Evolutionary conservation across 331 rosid genomes (phyloP), one percentile per base, ranked within the genome.

Genomic region (Acacia concinna): DNA sequence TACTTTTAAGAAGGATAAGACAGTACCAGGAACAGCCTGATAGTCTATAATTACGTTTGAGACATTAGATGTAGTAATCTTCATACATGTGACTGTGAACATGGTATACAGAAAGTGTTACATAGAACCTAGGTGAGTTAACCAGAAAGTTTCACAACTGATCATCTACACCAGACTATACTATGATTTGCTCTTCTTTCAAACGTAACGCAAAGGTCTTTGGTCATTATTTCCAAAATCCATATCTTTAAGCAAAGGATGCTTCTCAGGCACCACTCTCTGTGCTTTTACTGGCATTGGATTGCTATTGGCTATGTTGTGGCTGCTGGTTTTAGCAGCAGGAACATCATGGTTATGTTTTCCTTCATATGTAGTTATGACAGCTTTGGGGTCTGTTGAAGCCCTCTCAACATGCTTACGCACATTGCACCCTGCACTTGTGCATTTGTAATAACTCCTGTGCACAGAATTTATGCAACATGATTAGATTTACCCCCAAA

Each of bases 381-480:
- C 94, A 30, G 94, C 93, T 73, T 92, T 88, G 5, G 91, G 79
- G 72, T 92, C 97, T 17, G 87, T 84, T 28, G 94, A 86, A 81
- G 97, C 94, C 79, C 97, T 92, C 85, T 92, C 94, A 6, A 90
- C 91, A 75, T 92, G 97, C 82, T 92, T 92, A 7, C 93, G 90
- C 47, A 92, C 97, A 32, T 88, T 92, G 86, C 97, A 92, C 52
- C 97, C 93, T 5, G 83, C 73, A 77, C 70, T 79, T 18, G 97
- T 92, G 84, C 97, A 92, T 84, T 90, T 92, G 88, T 90, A 92
- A 71, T 92, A 92, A 84, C 94, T 92, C 92, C 94, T 92, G 90
- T 65, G 35, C 73, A 75, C 10, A 74, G 62, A 73, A 56, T 27
- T 23, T 54, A 23, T 54, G 66, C 40, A 35, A 4, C 31, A 68